Conservation (phyloP, 192 early-diverging fungal genomes). For the Coemansia sp. region DNA sequence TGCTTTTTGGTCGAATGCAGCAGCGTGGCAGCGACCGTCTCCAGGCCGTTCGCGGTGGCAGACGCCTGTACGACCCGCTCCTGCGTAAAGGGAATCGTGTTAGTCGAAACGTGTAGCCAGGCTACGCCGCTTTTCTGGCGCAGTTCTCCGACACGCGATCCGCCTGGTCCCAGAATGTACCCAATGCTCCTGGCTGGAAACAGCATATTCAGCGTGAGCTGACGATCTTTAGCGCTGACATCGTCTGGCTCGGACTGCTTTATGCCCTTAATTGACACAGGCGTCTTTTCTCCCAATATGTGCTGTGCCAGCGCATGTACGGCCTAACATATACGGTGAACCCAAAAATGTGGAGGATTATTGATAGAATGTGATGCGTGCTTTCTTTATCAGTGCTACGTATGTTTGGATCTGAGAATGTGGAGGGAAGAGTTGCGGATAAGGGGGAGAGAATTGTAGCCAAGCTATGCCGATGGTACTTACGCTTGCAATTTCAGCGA, state of each 20-base stretch:
- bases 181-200: constrained; percentile 40
- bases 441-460: too few species aligned
- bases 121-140: constrained; percentile 18
- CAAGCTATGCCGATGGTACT: too few species aligned
- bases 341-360: not conserved
- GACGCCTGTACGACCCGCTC: constrained; percentile 43
- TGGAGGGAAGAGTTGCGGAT: too few species aligned
- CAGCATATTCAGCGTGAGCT: constrained; percentile 25
- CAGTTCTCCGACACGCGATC: constrained; percentile 16
- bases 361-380: too few species aligned
- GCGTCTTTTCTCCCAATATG: constrained; percentile 21
- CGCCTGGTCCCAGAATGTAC: constrained; percentile 27
- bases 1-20: constrained; percentile 15
- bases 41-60: constrained; percentile 20
- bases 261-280: not conserved
- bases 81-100: constrained; percentile 33
- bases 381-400: too few species aligned
- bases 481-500: constrained; percentile 28
- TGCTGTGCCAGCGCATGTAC: constrained; percentile 34
- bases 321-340: constrained; percentile 23
- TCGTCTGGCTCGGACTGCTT: not conserved
- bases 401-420: not conserved
- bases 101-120: constrained; percentile 26
- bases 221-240: not conserved
- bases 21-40: constrained; percentile 11